These are phyloP conservation scores for Aspergillus bridgeri DNA, from an alignment of 495 filamentous ascomycete genomes.

Conservation along the genomic window DNA sequence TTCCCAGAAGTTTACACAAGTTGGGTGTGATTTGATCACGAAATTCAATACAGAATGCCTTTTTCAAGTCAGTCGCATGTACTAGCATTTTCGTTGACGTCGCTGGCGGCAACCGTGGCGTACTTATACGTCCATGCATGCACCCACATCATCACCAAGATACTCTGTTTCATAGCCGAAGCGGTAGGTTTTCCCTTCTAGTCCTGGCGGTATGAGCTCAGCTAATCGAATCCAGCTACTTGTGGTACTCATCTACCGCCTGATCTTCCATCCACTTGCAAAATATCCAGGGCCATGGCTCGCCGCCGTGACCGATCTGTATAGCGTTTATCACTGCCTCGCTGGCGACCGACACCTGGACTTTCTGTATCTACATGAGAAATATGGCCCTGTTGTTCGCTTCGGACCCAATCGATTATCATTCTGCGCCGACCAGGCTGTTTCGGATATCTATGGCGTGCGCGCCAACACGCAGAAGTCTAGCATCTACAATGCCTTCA, in stretches of 20 bases:
- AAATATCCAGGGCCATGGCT: conserved; percentile 63
- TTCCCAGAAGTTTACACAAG: too few relatives aligned
- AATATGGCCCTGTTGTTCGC: not conserved
- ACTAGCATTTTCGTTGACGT: not conserved
- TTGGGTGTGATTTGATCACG: too few relatives aligned
- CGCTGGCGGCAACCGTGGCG: not conserved
- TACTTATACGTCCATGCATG: not conserved
- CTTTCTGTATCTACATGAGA: not conserved
- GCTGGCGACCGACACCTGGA: conserved; percentile 19
- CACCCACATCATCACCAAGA: not conserved
- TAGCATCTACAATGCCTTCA: not conserved
- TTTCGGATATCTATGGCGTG: not conserved
- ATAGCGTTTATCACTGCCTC: conserved; percentile 18
- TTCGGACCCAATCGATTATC: not conserved
- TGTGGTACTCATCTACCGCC: not conserved
- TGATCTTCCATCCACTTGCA: conserved; percentile 58
- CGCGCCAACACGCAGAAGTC: not conserved
- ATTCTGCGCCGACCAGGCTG: not conserved
- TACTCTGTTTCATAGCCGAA: not conserved
- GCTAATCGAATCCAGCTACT: not conserved
- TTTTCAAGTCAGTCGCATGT: not conserved
- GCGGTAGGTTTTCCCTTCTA: not conserved
- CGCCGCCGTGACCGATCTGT: conserved; percentile 38
- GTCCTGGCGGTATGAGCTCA: not conserved
- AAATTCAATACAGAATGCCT: not conserved